Evolutionary conservation across 2,329 filamentous ascomycete species (phyloP), one percentile per base, ranked within the genome.

Genomic region (Venturia aucupariae): DNA sequence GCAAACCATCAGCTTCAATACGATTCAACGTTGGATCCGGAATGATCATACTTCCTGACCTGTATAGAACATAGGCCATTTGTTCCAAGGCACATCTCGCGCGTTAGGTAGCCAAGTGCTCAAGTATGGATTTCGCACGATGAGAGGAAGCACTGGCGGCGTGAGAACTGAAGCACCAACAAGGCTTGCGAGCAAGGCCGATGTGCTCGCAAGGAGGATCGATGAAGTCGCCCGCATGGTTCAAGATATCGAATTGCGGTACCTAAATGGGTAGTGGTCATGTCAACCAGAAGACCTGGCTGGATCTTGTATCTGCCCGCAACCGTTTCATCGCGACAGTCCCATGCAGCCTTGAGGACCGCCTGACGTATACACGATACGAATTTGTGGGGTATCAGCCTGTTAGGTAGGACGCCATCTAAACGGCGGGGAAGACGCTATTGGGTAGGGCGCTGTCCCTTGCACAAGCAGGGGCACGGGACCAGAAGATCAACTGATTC

Each of bases 31-130:
- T 39, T n/a, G 60, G 35, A 60, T 27, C 46, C 5, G 7, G 8
- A n/a, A 3, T 48, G 24, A 38, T 27, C 19, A 64, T 73, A 84
- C 81, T 72, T 87, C 81, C 70, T 86, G 80, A 41, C 89, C 89
- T 7, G 87, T 90, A 81, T 87, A 92, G 74, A 92, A 92, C 74
- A 93, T 93, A 30, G 91, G 91, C 91, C 91, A 96, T 76, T 85
- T 83, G 63, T 85, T 82, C 90, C 90, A 95, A 1, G 91, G 91
- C 57, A 82, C 81, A 64, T 88, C 83, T 68, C 91, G 82, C 48
- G 90, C 89, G 74, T 84, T 82, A 60, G 81, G 80, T 65, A 90
- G 78, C 81, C 74, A 83, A 70, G 79, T 79, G 64, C 78, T 81
- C 64, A 81, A 71, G 69, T 82, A 82, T 19, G 80, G 80, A 65